Conservation (phyloP, 2,329 filamentous ascomycete species). For the Biscogniauxia sp. region DNA sequence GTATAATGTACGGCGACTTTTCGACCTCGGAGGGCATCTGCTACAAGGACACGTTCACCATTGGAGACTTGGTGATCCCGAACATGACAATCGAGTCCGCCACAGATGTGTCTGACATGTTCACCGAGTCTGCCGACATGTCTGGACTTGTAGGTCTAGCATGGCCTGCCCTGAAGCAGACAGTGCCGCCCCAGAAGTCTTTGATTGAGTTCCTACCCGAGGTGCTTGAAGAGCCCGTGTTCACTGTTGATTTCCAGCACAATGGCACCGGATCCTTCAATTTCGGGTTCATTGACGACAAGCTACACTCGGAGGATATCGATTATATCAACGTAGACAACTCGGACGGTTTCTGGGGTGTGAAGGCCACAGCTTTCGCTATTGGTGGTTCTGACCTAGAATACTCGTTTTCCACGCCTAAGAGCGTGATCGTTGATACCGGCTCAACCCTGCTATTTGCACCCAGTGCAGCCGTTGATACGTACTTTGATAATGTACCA, state of each 20-base stretch:
- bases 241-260: slow-evolving; percentile 49
- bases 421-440: slow-evolving; percentile 62
- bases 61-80: slow-evolving; percentile 44
- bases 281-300: slow-evolving; percentile 48
- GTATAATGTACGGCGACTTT: slow-evolving; percentile 47
- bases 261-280: slow-evolving; percentile 48
- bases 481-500: slow-evolving; percentile 58
- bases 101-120: slow-evolving; percentile 38
- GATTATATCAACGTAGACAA: slow-evolving; percentile 49
- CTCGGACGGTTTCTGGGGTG: slow-evolving; percentile 46
- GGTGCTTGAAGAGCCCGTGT: slow-evolving; percentile 40
- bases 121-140: slow-evolving; percentile 41
- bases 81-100: slow-evolving; percentile 52
- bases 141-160: slow-evolving; percentile 54
- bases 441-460: slow-evolving; percentile 66
- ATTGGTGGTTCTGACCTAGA: slow-evolving; percentile 32
- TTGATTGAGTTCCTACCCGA: slow-evolving; percentile 45
- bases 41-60: slow-evolving; percentile 47
- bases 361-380: slow-evolving; percentile 36
- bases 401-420: slow-evolving; percentile 39
- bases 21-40: slow-evolving; percentile 42
- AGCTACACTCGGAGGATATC: slow-evolving; percentile 39
- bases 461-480: slow-evolving; percentile 51
- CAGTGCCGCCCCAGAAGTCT: slow-evolving; percentile 40
- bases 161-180: slow-evolving; percentile 44